Evolutionary conservation across 2,329 filamentous ascomycete species (phyloP), one percentile per base, ranked within the genome.

Genomic region (Ophiobolus disseminans): DNA sequence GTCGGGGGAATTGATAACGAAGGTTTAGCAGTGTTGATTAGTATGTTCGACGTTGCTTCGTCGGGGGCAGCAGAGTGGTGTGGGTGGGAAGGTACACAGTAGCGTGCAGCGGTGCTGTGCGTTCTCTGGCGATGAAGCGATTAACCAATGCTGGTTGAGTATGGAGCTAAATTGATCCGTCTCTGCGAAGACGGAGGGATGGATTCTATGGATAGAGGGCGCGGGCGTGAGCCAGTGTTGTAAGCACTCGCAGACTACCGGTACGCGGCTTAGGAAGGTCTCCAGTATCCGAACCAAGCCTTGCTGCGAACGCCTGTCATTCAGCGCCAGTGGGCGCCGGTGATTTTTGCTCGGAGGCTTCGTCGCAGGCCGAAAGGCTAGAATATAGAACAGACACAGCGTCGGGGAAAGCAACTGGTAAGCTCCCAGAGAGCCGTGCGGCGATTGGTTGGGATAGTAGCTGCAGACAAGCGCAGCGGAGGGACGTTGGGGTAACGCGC

Each of bases 301-400:
- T 57, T 52, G 53, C 39, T 42, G 51, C 45, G 54, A 51, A 41
- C 44, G 46, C 41, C 31, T 41, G 40, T 45, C 42, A 45, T 17
- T n/a, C 49, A 53, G 47, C 48, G 54, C 50, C 52, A 47, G 50
- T 50, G 55, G 55, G 49, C 47, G 57, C 40, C 57, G 56, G 61
- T 54, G 53, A 48, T 35, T 31, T 44, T 55, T 47, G 50, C 50
- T 62, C 46, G 55, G 46, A 45, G 42, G 34, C 47, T 51, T 46
- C 20, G 55, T 51, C 48, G 50, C 44, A 53, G 50, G 48, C 50
- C 45, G 40, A 45, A 49, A 56, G 62, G 56, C 55, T 56, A 64
- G 62, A 58, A 59, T 55, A 50, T 52, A 51, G 55, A 48, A 60
- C 55, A 64, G 58, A 60, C 62, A 66, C 62, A 56, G 60, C 57